A percentile compares a stretch with the other conserved stretches of the same genome.
Conservation (phyloP, 768 basidiomycete genomes). For the Dictyophora rubrovolvata region DNA sequence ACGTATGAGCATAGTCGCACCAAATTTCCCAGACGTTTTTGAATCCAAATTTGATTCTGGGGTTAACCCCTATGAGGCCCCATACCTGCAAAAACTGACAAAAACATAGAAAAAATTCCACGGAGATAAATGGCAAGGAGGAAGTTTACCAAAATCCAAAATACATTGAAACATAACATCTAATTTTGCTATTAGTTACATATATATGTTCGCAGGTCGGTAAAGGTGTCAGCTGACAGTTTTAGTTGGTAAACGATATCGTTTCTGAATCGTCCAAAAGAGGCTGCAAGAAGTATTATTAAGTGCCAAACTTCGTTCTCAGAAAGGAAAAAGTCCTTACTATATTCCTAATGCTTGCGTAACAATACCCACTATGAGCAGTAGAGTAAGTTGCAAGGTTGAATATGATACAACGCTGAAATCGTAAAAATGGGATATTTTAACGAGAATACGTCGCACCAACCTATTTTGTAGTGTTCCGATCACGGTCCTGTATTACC, state of each 20-base stretch:
- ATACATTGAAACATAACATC: conserved; percentile 64
- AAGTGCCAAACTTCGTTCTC: not conserved
- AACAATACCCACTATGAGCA: conserved; percentile 56
- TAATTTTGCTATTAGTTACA: conserved; percentile 16
- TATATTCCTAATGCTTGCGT: conserved; percentile 60
- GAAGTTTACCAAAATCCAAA: conserved; percentile 40
- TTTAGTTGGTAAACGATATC: conserved; percentile 54
- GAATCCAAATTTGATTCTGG: conserved; percentile 65
- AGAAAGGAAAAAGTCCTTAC: conserved; percentile 26
- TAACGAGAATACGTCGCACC: not conserved
- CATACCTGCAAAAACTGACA: conserved; percentile 52
- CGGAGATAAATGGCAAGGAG: not conserved
- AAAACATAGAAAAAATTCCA: not conserved
- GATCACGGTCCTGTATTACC: conserved; percentile 47
- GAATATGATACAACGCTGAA: conserved; percentile 59
- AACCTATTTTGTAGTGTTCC: conserved; percentile 64
- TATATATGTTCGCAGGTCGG: not conserved
- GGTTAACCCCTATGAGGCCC: conserved; percentile 64
- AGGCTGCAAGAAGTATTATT: conserved; percentile 24
- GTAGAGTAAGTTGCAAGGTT: conserved; percentile 56
- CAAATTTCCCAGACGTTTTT: conserved; percentile 80
- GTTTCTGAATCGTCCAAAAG: conserved; percentile 64
- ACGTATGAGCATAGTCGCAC: conserved; percentile 21
- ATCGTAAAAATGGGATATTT: not conserved
- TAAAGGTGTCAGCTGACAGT: conserved; percentile 23